phyloP scores from a whole-genome alignment of 1,284 basidiomycete genomes.

The Fomitiporia mediterranea region DNA sequence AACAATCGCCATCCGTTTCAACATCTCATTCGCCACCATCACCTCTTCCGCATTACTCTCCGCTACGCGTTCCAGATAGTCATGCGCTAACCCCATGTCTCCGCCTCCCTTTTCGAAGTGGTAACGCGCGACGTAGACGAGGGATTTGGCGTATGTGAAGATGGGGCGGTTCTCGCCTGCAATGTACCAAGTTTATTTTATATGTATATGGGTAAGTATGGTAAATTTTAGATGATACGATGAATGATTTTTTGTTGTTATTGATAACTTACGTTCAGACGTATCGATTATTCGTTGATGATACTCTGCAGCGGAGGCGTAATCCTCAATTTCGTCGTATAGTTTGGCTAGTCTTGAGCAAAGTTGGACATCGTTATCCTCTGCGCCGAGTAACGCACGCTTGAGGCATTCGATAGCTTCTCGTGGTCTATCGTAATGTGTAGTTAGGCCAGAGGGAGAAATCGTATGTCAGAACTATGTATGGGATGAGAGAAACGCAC shows the following conservation, averaged over 20 bases:
- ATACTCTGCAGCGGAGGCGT: conserved; percentile 61
- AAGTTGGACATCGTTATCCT: conserved; percentile 71
- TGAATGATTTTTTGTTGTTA: too few species aligned
- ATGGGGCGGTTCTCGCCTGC: conserved; percentile 13
- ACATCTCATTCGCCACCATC: conserved; percentile 53
- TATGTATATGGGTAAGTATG: not conserved
- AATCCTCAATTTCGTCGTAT: conserved; percentile 64
- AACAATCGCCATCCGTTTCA: conserved; percentile 46
- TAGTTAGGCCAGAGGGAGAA: too few species aligned
- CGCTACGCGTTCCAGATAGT: conserved; percentile 69
- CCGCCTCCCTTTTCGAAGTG: conserved; percentile 59
- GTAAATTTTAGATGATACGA: too few species aligned
- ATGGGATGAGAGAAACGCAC: conserved; percentile 37
- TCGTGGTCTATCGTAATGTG: conserved; percentile 46
- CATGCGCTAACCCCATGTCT: conserved; percentile 55
- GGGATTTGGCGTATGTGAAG: conserved; percentile 71
- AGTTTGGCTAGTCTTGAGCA: conserved; percentile 78
- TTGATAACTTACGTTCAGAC: conserved; percentile 50
- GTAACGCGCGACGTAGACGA: conserved; percentile 75
- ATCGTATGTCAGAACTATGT: not conserved
- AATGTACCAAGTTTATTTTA: not conserved
- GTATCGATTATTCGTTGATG: conserved; percentile 73
- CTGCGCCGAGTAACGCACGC: conserved; percentile 82
- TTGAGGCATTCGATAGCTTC: conserved; percentile 90
- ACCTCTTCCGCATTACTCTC: conserved; percentile 75